These are phyloP conservation scores for Colletotrichum spinosum DNA, from an alignment of 2,329 filamentous ascomycete species.

Conservation along the genomic window DNA sequence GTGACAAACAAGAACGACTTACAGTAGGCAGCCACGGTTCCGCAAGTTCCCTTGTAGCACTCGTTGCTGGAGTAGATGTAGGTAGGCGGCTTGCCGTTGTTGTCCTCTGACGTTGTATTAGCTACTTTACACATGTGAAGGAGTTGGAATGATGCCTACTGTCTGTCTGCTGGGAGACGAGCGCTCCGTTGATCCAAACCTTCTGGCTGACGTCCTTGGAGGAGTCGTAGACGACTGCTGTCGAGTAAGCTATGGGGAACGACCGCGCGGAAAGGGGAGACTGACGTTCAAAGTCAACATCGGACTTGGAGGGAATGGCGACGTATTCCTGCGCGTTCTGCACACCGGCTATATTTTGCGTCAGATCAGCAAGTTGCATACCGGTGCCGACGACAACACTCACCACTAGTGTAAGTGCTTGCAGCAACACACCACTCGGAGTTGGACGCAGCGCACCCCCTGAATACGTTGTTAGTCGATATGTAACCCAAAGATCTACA, in stretches of 20 bases:
- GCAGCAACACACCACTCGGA: conserved; percentile 14
- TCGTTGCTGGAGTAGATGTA: conserved; percentile 21
- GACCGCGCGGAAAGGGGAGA: not conserved
- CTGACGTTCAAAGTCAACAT: conserved; percentile 11
- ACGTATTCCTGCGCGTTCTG: conserved; percentile 14
- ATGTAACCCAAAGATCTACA: rapidly evolving
- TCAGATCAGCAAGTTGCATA: not conserved
- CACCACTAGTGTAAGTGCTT: conserved; percentile 6
- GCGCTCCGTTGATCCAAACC: conserved; percentile 13
- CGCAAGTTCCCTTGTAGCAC: conserved; percentile 15
- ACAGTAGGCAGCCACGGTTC: conserved; percentile 7
- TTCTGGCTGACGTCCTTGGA: conserved; percentile 14
- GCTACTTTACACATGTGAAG: not conserved
- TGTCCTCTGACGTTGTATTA: not conserved
- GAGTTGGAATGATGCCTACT: not conserved
- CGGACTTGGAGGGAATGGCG: conserved; percentile 1
- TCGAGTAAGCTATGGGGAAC: not conserved
- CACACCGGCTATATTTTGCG: not conserved
- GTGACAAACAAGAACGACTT: rapidly evolving
- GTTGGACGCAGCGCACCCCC: conserved; percentile 15
- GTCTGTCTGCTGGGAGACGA: conserved; percentile 7
- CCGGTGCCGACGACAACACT: not conserved
- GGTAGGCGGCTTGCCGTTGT: conserved; percentile 11
- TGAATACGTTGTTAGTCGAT: not conserved
- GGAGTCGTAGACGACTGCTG: conserved; percentile 7